Conservation (phyloP, 306 rosid species). For the Trichosanthes truncata region DNA sequence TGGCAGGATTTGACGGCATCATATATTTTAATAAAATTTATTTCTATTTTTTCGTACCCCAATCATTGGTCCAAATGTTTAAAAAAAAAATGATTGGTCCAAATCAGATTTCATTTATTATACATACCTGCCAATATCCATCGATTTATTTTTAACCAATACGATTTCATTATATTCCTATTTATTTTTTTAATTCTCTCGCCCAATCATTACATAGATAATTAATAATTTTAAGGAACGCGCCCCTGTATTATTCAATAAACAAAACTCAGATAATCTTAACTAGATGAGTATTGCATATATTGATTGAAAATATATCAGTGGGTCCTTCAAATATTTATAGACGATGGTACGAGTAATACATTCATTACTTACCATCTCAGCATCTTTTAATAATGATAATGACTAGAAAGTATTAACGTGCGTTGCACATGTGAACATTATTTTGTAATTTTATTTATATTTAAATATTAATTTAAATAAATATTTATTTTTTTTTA, state of each 20-base stretch:
- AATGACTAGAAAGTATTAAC: too few relatives aligned
- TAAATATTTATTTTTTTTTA: too few relatives aligned
- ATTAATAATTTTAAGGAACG: background rate
- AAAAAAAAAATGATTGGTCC: background rate
- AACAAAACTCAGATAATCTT: background rate
- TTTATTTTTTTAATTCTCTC: background rate
- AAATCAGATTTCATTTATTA: background rate
- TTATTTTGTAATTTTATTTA: too few relatives aligned
- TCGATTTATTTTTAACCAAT: background rate
- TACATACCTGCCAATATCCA: background rate
- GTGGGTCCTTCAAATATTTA: background rate
- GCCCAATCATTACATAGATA: background rate
- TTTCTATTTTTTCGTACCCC: background rate
- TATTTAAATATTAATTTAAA: too few relatives aligned
- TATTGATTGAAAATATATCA: background rate
- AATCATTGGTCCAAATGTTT: background rate
- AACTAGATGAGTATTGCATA: background rate
- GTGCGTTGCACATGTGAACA: too few relatives aligned
- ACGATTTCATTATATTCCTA: background rate
- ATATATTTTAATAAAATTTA: background rate
- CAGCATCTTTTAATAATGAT: too few relatives aligned
- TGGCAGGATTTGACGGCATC: background rate
- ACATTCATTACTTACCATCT: too few relatives aligned
- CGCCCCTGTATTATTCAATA: background rate
- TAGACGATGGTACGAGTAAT: too few relatives aligned